Evolutionary conservation across 176 grass and related monocot genomes (phyloP), one percentile per base, ranked within the genome.

Genomic region (Avena insularis): DNA sequence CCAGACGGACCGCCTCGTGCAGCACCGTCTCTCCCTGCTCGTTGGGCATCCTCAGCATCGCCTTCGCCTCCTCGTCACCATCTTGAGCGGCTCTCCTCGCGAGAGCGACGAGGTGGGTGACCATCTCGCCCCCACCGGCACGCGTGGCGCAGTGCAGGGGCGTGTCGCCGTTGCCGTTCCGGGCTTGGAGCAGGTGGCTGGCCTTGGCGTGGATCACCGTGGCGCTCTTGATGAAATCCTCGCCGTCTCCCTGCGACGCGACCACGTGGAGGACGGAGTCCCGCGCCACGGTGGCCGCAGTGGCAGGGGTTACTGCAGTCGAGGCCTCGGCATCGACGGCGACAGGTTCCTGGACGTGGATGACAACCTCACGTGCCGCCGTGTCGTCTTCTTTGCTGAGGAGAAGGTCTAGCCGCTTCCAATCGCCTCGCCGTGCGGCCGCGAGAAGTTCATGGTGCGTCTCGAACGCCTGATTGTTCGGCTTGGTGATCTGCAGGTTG

Each of bases 201-300:
- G 36, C 35, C 77, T 8, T 79, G 36, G 11, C 56, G 36, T 25
- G 14, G 56, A 62, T 79, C 56, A 61, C 77, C 12, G 6, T 46
- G 19, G 77, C 77, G 56, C 77, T 25, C 56, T 46, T 4, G 6
- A 61, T 19, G 77, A 79, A 79, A 1, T 23, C 0, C 0, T 62
- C 3, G 1, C 55, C 3, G 12, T 79, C 77, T 0, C 77, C 77
- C 7, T 57, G 12, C 0, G 12, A 45, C 2, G 77, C 56, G 20
- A 79, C 36, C 35, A 79, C 77, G 36, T 79, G 77, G 20, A 79
- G 77, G 20, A 46, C 0, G 36, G 77, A 79, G 77, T 79, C 56
- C 7, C 35, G 20, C 20, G 12, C 77, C 57, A 43, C 0, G 19
- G 77, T 79, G 19, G 12, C 77, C 57, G 23, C 0, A 11, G 77